Evolutionary conservation across 495 filamentous ascomycete genomes (phyloP).

Genomic region (Tirmania nivea): DNA sequence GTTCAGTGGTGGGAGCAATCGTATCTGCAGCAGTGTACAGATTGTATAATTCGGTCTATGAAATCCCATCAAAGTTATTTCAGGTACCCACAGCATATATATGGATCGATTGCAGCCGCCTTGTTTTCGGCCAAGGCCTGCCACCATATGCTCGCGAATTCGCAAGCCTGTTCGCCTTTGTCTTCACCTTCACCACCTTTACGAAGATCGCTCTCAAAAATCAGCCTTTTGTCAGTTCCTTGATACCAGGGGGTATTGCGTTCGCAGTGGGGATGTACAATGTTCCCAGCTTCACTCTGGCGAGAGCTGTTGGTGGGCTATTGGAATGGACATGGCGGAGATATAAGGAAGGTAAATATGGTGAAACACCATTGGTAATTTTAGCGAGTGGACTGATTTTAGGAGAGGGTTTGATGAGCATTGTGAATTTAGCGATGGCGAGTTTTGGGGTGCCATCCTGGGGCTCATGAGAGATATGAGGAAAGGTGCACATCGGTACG

Average conservation of each 20-base stretch:
- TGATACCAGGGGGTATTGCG: slow-evolving; percentile 79
- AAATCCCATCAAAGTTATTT: slow-evolving; percentile 69
- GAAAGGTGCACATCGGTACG: too few species aligned
- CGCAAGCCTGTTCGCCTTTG: slow-evolving; percentile 41
- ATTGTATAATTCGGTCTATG: slow-evolving; percentile 75
- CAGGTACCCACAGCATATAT: slow-evolving; percentile 86
- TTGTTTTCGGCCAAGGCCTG: slow-evolving; percentile 83
- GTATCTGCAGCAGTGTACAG: slow-evolving; percentile 74
- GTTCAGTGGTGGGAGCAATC: slow-evolving; percentile 68
- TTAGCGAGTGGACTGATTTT: slow-evolving; percentile 58
- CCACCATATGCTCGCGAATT: slow-evolving; percentile 62
- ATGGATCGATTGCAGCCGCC: slow-evolving; percentile 86
- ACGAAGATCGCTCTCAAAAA: slow-evolving; percentile 36
- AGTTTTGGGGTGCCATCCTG: slow-evolving; percentile 27
- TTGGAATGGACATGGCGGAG: slow-evolving; percentile 62
- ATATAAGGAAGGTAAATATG: slow-evolving; percentile 24
- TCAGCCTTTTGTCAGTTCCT: slow-evolving; percentile 27
- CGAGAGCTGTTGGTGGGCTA: slow-evolving; percentile 64
- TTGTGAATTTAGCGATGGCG: slow-evolving; percentile 69
- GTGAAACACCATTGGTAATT: slow-evolving; percentile 35
- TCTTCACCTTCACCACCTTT: slow-evolving; percentile 49
- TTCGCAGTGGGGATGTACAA: slow-evolving; percentile 68
- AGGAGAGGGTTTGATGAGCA: slow-evolving; percentile 84
- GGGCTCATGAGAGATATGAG: too few species aligned
- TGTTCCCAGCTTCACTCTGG: slow-evolving; percentile 82